These are phyloP conservation scores for Turnera subulata DNA, from an alignment of 345 rosid species.

Conservation along the genomic window DNA sequence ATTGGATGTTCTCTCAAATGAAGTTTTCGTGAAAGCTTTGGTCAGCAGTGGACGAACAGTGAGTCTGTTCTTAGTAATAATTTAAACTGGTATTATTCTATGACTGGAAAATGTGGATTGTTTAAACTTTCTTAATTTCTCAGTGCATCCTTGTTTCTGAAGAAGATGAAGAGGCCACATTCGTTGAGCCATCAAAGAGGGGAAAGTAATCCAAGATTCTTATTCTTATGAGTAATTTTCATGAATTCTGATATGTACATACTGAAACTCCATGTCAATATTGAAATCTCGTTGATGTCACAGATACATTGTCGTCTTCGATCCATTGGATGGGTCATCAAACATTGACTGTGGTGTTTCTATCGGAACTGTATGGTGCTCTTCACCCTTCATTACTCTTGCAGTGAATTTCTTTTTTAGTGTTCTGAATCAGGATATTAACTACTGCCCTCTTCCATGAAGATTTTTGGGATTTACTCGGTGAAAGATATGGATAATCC, in stretches of 20 bases:
- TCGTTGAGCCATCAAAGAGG: slow-evolving; percentile 71
- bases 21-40: slow-evolving; percentile 87
- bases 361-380: slow-evolving; percentile 76
- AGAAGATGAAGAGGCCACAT: slow-evolving; percentile 92
- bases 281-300: no score
- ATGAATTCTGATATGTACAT: no score
- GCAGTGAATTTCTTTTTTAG: background rate
- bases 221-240: no score
- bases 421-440: slow-evolving; percentile 4
- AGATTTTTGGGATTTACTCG: slow-evolving; percentile 94
- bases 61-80: slow-evolving; percentile 19
- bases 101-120: no score
- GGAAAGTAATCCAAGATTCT: slow-evolving; percentile 49
- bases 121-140: no score
- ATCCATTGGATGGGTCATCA: slow-evolving; percentile 98
- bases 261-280: no score
- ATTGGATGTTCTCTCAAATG: slow-evolving; percentile 92
- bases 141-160: slow-evolving; percentile 96
- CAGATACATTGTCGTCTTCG: slow-evolving; percentile 93
- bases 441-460: slow-evolving; percentile 32
- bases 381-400: slow-evolving; percentile 5
- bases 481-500: slow-evolving; percentile 64
- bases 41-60: slow-evolving; percentile 96
- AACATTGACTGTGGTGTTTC: slow-evolving; percentile 98
- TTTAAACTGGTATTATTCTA: no score